Percentiles rank a stretch among this genome's conserved stretches.
Evolutionary conservation across 257 asterid species (phyloP).

Genomic region (Fraxinus anomala): DNA sequence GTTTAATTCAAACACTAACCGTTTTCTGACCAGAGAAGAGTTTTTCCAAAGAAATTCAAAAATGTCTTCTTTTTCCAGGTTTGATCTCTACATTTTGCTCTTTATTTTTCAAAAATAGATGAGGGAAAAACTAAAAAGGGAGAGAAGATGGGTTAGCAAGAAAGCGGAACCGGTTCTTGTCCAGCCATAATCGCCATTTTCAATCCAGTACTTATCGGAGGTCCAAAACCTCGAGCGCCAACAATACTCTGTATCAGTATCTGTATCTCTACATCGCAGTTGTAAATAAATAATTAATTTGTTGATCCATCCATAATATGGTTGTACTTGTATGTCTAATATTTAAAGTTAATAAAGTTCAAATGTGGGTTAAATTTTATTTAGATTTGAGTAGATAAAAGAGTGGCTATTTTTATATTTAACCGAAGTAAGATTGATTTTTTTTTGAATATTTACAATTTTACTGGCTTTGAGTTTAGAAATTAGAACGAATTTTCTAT

Average conservation of each 20-base stretch:
- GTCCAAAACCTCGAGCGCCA: neutral
- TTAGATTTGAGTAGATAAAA: neutral
- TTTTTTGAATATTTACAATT: neutral
- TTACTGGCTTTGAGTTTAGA: neutral
- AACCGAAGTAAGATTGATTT: neutral
- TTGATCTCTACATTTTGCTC: too few species aligned
- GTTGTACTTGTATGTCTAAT: neutral
- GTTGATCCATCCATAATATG: neutral
- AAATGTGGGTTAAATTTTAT: neutral
- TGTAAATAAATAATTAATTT: too few species aligned
- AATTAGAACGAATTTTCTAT: neutral
- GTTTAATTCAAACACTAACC: too few species aligned
- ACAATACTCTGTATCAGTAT: neutral
- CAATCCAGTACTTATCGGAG: neutral
- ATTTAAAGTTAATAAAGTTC: neutral
- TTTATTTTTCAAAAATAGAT: too few species aligned
- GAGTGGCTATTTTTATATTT: neutral
- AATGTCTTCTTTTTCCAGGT: too few species aligned
- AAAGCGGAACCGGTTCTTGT: neutral
- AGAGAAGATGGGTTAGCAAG: too few species aligned
- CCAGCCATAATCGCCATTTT: neutral
- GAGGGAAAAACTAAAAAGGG: too few species aligned
- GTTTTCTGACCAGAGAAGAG: too few species aligned
- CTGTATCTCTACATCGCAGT: neutral
- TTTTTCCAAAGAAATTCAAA: too few species aligned